Conservation (phyloP, 2,329 filamentous ascomycete species). For the Fusarium sp. region DNA sequence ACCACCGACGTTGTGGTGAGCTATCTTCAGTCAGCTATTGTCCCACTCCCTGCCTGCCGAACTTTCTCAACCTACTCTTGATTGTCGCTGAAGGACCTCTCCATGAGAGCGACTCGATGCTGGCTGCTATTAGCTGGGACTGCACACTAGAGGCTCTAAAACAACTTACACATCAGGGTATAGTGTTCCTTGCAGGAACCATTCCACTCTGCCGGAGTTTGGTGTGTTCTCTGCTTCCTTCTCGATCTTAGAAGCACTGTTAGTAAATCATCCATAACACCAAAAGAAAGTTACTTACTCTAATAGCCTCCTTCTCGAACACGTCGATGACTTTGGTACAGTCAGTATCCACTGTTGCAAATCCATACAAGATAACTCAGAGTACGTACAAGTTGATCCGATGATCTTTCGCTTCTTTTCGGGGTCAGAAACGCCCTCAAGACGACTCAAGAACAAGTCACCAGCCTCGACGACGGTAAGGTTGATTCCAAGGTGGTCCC, state of each 20-base stretch:
- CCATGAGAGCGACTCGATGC: conserved; percentile 54
- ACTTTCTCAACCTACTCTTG: conserved; percentile 52
- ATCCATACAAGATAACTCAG: too few relatives aligned
- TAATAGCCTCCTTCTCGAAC: conserved; percentile 36
- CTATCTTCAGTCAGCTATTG: conserved; percentile 4
- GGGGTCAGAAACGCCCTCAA: conserved; percentile 81
- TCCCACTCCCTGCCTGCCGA: too few relatives aligned
- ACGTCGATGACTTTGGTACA: conserved; percentile 22
- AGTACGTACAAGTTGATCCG: conserved; percentile 67
- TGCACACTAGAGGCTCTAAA: background rate
- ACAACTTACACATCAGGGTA: conserved; percentile 58
- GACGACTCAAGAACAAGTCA: conserved; percentile 79
- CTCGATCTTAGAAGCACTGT: conserved; percentile 67
- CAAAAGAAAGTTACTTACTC: background rate
- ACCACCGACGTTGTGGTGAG: conserved; percentile 44
- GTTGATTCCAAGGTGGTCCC: conserved; percentile 87
- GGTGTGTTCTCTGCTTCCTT: conserved; percentile 73
- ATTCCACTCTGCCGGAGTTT: conserved; percentile 72
- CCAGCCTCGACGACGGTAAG: conserved; percentile 86
- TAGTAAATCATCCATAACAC: conserved; percentile 15
- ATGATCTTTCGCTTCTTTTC: conserved; percentile 95
- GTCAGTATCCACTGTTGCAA: background rate
- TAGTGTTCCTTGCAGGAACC: conserved; percentile 88
- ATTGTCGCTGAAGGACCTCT: conserved; percentile 59
- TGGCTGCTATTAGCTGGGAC: conserved; percentile 6